Percentiles rank a stretch among this genome's conserved stretches.
These are phyloP conservation scores for Pythium graminicola DNA, from an alignment of 352 stramenopile species.

Conservation along the genomic window DNA sequence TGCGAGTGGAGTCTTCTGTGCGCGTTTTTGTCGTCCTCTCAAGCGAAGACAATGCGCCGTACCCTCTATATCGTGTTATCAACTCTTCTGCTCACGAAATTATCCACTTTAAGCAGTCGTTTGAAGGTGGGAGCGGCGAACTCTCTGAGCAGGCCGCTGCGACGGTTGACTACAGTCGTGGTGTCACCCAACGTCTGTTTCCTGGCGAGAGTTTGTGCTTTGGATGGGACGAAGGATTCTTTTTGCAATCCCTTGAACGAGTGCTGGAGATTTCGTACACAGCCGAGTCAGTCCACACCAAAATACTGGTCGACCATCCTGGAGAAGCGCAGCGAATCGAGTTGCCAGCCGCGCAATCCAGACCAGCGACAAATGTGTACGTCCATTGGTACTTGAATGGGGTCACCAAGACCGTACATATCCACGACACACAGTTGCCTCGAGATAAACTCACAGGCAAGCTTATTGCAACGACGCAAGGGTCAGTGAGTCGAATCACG, in stretches of 20 bases:
- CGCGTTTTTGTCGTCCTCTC: slow-evolving; percentile 72
- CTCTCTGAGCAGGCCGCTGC: slow-evolving; percentile 38
- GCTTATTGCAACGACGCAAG: slow-evolving; percentile 14
- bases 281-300: slow-evolving; percentile 34
- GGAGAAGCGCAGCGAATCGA: slow-evolving; percentile 59
- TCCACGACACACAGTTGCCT: slow-evolving; percentile 56
- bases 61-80: slow-evolving; percentile 72
- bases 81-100: slow-evolving; percentile 64
- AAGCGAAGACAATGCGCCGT: slow-evolving; percentile 52
- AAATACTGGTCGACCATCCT: slow-evolving; percentile 68
- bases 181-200: slow-evolving; percentile 58
- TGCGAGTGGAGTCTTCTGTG: slow-evolving; percentile 63
- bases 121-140: slow-evolving; percentile 43
- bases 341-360: slow-evolving; percentile 35
- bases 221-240: slow-evolving; percentile 83
- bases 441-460: slow-evolving; percentile 64
- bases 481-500: slow-evolving; percentile 12
- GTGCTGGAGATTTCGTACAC: slow-evolving; percentile 56
- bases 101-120: slow-evolving; percentile 78
- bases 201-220: slow-evolving; percentile 70
- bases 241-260: slow-evolving; percentile 58
- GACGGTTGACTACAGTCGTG: slow-evolving; percentile 40
- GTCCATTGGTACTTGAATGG: slow-evolving; percentile 80
- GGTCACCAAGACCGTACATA: slow-evolving; percentile 74
- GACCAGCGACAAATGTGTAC: slow-evolving; percentile 32